Evolutionary conservation across 345 rosid genomes (phyloP).

Genomic region (Abelmoschus esculentus): DNA sequence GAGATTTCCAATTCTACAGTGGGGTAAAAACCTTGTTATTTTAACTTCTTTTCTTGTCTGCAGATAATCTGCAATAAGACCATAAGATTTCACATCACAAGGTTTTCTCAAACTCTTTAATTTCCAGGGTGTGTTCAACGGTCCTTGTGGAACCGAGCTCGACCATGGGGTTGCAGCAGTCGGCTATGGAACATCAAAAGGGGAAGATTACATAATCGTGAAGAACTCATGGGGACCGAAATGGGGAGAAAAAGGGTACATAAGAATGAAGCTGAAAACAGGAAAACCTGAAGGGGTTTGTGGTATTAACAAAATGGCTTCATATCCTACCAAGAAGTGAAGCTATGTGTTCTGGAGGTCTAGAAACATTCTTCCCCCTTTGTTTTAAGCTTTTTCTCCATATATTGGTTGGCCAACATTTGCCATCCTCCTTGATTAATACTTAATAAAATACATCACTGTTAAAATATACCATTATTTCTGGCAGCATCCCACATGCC

Average conservation of each 20-base stretch:
- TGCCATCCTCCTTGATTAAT: background rate
- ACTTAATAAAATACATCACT: background rate
- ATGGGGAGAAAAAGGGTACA: constrained; percentile 82
- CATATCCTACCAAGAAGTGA: constrained; percentile 69
- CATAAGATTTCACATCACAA: background rate
- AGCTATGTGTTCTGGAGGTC: background rate
- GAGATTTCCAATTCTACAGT: constrained; percentile 56
- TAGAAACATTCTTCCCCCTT: background rate
- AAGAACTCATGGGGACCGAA: constrained; percentile 82
- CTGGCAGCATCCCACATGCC: background rate
- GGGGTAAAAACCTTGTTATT: constrained; percentile 29
- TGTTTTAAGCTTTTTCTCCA: background rate
- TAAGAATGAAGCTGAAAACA: constrained; percentile 66
- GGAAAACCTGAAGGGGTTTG: constrained; percentile 71
- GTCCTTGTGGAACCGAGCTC: constrained; percentile 53
- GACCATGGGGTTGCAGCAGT: constrained; percentile 80
- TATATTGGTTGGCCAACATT: background rate
- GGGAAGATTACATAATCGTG: constrained; percentile 59
- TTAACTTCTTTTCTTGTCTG: background rate
- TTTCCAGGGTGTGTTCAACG: constrained; percentile 65
- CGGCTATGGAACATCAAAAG: constrained; percentile 69
- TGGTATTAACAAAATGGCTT: constrained; percentile 85
- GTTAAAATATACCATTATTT: background rate
- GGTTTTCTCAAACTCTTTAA: background rate
- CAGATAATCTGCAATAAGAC: background rate